phyloP scores from a whole-genome alignment of 495 filamentous ascomycete species.

The Talaromyces adpressus region DNA sequence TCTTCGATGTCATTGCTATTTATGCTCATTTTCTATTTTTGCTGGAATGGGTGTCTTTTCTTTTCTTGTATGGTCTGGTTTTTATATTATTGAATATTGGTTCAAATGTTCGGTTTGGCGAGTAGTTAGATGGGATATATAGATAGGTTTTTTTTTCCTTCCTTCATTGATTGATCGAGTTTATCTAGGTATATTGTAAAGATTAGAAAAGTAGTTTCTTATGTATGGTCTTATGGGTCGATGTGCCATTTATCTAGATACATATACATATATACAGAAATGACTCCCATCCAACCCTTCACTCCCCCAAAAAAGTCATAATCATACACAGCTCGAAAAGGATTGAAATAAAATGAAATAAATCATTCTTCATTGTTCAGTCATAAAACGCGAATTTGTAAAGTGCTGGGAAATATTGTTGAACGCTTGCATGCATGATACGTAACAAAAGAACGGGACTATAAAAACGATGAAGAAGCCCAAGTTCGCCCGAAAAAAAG shows the following conservation, averaged over 20 bases:
- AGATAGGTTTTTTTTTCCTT: background rate
- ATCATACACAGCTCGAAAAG: background rate
- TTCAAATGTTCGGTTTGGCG: too few species aligned
- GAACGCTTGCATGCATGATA: background rate
- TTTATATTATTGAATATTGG: background rate
- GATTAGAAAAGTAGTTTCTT: background rate
- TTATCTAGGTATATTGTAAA: background rate
- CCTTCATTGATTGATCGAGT: background rate
- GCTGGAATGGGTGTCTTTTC: background rate
- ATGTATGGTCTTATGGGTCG: background rate
- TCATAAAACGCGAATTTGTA: background rate
- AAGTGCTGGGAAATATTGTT: background rate
- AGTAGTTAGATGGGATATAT: background rate
- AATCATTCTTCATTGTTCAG: background rate
- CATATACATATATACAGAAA: background rate
- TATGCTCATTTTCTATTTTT: background rate
- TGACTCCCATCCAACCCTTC: background rate
- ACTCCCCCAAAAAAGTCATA: background rate
- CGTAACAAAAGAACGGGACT: background rate
- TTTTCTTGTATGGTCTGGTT: background rate
- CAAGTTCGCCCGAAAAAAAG: background rate
- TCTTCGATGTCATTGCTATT: background rate
- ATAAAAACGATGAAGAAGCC: too few species aligned
- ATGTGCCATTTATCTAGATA: background rate
- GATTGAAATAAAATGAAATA: background rate